These are phyloP conservation scores for Penicillium capsulatum DNA, from an alignment of 2,329 filamentous ascomycete genomes.

Conservation along the genomic window DNA sequence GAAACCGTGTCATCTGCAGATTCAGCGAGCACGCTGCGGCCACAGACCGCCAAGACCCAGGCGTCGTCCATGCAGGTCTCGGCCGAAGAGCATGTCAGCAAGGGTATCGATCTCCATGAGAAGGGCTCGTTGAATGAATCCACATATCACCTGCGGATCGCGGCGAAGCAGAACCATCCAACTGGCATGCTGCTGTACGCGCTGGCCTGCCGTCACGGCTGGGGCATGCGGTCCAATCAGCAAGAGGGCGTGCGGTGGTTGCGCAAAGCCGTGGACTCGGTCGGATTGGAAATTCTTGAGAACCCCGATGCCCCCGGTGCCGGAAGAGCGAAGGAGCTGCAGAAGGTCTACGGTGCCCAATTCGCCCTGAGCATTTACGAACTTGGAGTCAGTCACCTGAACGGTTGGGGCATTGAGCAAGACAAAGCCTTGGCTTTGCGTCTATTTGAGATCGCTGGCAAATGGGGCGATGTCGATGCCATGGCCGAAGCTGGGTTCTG, in stretches of 20 bases:
- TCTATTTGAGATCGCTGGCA: conserved; percentile 94
- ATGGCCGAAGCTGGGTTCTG: conserved; percentile 93
- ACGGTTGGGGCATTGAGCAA: conserved; percentile 94
- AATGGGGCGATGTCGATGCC: conserved; percentile 93
- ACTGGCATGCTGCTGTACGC: conserved; percentile 96
- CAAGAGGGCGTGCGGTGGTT: conserved; percentile 88
- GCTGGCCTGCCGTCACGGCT: conserved; percentile 89
- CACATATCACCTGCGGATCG: conserved; percentile 89
- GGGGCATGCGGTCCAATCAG: conserved; percentile 94
- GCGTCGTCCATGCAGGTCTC: conserved; percentile 29
- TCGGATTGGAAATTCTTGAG: conserved; percentile 75
- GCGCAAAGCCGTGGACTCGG: conserved; percentile 80
- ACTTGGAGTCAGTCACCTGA: conserved; percentile 92
- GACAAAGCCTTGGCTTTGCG: conserved; percentile 82
- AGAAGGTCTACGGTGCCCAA: conserved; percentile 81
- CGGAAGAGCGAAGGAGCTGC: conserved; percentile 60
- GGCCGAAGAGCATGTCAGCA: conserved; percentile 80
- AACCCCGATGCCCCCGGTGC: conserved; percentile 52
- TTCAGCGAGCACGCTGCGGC: conserved; percentile 61
- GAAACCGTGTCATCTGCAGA: conserved; percentile 54
- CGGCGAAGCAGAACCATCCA: conserved; percentile 77
- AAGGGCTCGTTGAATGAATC: conserved; percentile 84
- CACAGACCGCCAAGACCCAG: conserved; percentile 32
- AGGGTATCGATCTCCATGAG: conserved; percentile 87
- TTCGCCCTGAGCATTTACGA: conserved; percentile 96